Evolutionary conservation across 2,329 filamentous ascomycete species (phyloP).

Genomic region (Cylindrodendrum hubeiense): DNA sequence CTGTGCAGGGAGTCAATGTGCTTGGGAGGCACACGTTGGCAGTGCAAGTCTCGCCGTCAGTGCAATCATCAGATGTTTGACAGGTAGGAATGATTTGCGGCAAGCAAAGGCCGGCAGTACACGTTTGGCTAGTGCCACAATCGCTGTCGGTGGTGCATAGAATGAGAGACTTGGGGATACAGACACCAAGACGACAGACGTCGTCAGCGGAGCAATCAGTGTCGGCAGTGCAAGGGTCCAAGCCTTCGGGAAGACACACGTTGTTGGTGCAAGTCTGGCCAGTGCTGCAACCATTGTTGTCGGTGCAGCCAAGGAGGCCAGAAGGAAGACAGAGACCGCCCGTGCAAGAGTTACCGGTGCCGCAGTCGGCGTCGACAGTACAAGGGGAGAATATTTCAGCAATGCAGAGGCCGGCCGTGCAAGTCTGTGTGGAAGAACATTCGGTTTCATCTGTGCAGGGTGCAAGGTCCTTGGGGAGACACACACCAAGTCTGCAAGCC

Average conservation of each 20-base stretch:
- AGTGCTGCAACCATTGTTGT: background rate
- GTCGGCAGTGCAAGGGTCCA: constrained; percentile 3
- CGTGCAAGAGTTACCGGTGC: constrained; percentile 5
- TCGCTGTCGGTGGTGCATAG: constrained; percentile 7
- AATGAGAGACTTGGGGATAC: constrained; percentile 3
- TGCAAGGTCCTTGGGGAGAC: constrained; percentile 6
- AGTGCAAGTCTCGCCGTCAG: constrained; percentile 2
- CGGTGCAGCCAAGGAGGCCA: constrained; percentile 3
- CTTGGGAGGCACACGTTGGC: constrained; percentile 17
- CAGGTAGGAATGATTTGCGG: constrained; percentile 6
- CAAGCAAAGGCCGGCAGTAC: constrained; percentile 9
- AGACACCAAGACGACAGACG: constrained; percentile 16
- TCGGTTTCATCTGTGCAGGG: constrained; percentile 1
- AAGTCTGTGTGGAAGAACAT: constrained; percentile 3
- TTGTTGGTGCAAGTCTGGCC: constrained; percentile 9
- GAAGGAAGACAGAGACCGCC: constrained; percentile 11
- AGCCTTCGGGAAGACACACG: constrained; percentile 9
- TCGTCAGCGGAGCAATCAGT: background rate
- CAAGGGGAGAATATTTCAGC: constrained; percentile 10
- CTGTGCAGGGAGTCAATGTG: background rate
- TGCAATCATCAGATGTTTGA: background rate
- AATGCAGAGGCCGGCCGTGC: constrained; percentile 14
- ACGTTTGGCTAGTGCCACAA: constrained; percentile 7
- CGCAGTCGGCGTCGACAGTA: background rate
- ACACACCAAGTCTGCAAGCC: constrained; percentile 14